Evolutionary conservation across 106 monocot genomes (phyloP).

Genomic region (Allium fistulosum): DNA sequence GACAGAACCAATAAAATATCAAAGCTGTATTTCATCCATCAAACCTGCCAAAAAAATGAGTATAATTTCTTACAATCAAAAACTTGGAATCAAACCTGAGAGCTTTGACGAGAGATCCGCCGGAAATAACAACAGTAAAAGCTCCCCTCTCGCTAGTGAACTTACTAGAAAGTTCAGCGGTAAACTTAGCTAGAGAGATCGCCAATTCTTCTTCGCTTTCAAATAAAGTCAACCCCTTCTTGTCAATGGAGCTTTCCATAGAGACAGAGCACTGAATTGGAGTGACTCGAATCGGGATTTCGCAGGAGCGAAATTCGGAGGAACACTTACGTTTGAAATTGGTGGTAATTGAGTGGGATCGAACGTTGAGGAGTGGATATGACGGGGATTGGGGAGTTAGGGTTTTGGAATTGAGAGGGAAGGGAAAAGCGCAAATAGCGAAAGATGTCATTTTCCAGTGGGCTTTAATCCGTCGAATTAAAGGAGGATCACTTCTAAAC

Average conservation of each 20-base stretch:
- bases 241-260: neutral
- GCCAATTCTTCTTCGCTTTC: conserved; percentile 41
- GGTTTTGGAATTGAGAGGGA: neutral
- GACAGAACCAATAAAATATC: neutral
- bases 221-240: conserved; percentile 20
- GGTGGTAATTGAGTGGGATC: neutral
- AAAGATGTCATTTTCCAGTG: neutral
- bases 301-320: neutral
- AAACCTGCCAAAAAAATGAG: neutral
- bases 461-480: too few species aligned
- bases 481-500: too few species aligned
- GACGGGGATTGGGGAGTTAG: neutral
- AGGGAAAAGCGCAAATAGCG: neutral
- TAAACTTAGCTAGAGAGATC: conserved; percentile 32
- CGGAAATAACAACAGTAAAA: conserved; percentile 53
- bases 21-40: neutral
- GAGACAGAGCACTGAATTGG: neutral
- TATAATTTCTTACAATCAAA: neutral
- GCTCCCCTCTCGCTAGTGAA: conserved; percentile 38
- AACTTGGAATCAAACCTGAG: conserved; percentile 24
- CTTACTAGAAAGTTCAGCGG: conserved; percentile 35
- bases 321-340: neutral
- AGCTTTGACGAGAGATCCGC: conserved; percentile 54
- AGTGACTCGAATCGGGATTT: neutral
- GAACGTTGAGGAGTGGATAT: neutral